A percentile compares a stretch with the other conserved stretches of the same genome.
Conservation (phyloP, 805 yeast genomes). For the Spathaspora hagerdaliae region DNA sequence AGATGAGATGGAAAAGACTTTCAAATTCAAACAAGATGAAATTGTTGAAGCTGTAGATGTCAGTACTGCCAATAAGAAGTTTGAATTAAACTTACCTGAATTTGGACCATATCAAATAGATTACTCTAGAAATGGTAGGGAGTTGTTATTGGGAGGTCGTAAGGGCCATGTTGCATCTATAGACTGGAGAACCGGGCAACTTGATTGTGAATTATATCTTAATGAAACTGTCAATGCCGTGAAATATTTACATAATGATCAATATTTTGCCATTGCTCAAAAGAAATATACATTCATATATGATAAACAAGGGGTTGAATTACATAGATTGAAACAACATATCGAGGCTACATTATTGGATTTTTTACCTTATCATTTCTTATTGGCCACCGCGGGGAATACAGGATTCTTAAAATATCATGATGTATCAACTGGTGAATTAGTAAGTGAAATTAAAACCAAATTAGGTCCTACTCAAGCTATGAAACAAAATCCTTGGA, state of each 20-base stretch:
- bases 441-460: constrained; percentile 80
- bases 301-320: constrained; percentile 85
- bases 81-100: constrained; percentile 67
- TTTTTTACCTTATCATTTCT: constrained; percentile 88
- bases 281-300: constrained; percentile 90
- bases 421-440: constrained; percentile 88
- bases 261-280: constrained; percentile 94
- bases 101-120: constrained; percentile 85
- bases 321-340: constrained; percentile 89
- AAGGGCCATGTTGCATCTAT: constrained; percentile 95
- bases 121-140: constrained; percentile 85
- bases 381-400: constrained; percentile 83
- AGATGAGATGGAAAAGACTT: constrained; percentile 85
- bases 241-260: constrained; percentile 86
- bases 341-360: constrained; percentile 79
- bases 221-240: constrained; percentile 91
- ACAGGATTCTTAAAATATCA: constrained; percentile 88
- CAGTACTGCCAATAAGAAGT: constrained; percentile 67
- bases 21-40: constrained; percentile 77
- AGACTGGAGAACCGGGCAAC: constrained; percentile 88
- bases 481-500: constrained; percentile 91
- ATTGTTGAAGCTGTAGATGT: constrained; percentile 72
- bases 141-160: constrained; percentile 76
- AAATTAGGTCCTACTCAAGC: constrained; percentile 87
- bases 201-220: constrained; percentile 77